These are phyloP conservation scores for Trichoderma sp. DNA, from an alignment of 2,329 filamentous ascomycete species.

Conservation along the genomic window DNA sequence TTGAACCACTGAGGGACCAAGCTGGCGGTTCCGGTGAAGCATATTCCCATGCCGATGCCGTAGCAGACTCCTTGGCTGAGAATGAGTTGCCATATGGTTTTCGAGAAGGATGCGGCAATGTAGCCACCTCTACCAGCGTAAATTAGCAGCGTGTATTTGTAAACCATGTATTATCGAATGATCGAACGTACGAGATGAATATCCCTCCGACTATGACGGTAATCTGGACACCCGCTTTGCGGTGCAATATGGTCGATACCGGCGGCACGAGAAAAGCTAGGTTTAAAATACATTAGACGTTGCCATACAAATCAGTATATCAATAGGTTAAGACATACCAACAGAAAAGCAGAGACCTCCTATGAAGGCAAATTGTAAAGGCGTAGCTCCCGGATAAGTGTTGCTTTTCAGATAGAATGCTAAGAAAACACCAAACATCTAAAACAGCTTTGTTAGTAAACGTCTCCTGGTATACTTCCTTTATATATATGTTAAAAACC, in stretches of 20 bases:
- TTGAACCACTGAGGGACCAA: constrained; percentile 74
- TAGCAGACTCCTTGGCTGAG: constrained; percentile 73
- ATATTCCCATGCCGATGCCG: constrained; percentile 72
- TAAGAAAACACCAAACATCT: constrained; percentile 46
- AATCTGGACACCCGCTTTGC: not conserved
- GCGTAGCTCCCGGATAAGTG: constrained; percentile 60
- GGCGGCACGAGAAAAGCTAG: not conserved
- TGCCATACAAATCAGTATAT: constrained; percentile 58
- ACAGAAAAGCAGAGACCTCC: constrained; percentile 43
- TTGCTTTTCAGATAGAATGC: constrained; percentile 56
- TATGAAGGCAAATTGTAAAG: constrained; percentile 71
- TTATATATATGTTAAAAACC: not conserved
- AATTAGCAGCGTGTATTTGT: not conserved
- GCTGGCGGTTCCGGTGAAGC: constrained; percentile 67
- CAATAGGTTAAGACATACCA: constrained; percentile 53
- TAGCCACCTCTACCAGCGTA: constrained; percentile 35
- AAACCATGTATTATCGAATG: not conserved
- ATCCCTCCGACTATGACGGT: not conserved
- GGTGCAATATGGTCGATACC: not conserved
- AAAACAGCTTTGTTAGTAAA: not conserved
- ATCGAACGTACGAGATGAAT: constrained; percentile 5
- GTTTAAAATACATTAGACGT: constrained; percentile 58
- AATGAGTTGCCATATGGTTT: constrained; percentile 70
- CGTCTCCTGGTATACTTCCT: accelerated
- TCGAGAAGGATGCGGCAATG: constrained; percentile 60